Base-by-base conservation (phyloP, 306 rosid species). In the Adenanthera pavonina region DNA sequence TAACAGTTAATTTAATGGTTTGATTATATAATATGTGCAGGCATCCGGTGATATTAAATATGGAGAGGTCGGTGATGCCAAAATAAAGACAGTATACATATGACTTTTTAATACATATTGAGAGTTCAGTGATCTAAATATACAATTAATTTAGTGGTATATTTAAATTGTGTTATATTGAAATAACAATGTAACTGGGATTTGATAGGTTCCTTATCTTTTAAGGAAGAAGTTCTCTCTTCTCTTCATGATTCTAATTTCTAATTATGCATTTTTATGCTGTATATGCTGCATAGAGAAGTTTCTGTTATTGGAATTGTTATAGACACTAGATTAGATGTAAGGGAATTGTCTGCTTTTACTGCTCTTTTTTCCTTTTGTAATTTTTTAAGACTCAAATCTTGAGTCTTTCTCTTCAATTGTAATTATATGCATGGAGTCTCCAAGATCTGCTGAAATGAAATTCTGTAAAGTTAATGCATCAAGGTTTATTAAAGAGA, bases 301-400 rank as follows among this genome's bases (percentile, higher is more conserved):
- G 99, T 93, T 89, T 89, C 92, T 44, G 88, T 95, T 35, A 91
- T 95, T 74, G 99, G 99, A 81, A 92, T 95, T 68, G 91, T 95
- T 78, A 90, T 88, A 41, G 98, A 95, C 90, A 79, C 90, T 73
- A 90, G 87, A 91, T 82, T 92, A 14, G 99, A 95, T 81, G 99
- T 95, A 93, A 92, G 98, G 46, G 69, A 10, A 13, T 72, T 54
- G 72, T 74, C 51, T 76, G 25, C 61, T 48, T 72, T 77, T 43
- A 53, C 54, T 74, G 14, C 59, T 52, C 41, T 25, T n/a, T 74
- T 41, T 19, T 14, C 35, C 40, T 49, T 65, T 20, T 25, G 6
- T 20, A 62, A 53, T 25, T 53, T 19, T 72, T 14, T 40, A 44
- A 48, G 75, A 76, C 76, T 44, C 20, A 68, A 40, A 40, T 43